Evolutionary conservation across 352 stramenopile species (phyloP), one percentile per base, ranked within the genome.

Genomic region (Globisporangium viniferum): DNA sequence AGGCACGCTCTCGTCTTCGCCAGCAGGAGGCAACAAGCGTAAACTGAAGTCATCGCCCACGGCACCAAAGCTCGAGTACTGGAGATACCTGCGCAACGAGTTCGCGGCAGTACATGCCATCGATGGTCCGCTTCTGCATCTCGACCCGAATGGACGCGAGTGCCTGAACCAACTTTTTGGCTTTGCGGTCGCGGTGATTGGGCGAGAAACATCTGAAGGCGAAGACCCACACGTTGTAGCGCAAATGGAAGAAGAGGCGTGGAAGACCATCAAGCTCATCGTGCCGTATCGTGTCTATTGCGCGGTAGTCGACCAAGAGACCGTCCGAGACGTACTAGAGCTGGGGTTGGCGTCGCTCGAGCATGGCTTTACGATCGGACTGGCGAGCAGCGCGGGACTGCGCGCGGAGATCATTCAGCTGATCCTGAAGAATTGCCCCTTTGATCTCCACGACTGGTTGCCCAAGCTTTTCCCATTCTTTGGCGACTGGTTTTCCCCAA

Each of bases 101-200:
- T 79, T 93, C 39, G 82, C 80, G 39, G 78, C 75, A 58, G 75
- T 79, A 15, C 83, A 95, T 64, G 69, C 75, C 8, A 44, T 71
- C 14, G 79, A 80, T 15, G 80, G 77, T 1, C 84, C 82, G 8
- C 78, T 82, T 41, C 67, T 95, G 18, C 88, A 95, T 63, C 68
- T 94, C 54, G 88, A 95, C 51, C 70, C 77, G 14, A 95, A 93
- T 46, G 86, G 88, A 22, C 75, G 84, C 35, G 80, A 90, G 8
- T 88, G 76, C 55, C 64, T 94, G 5, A 59, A 68, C 10, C 75
- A 90, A 59, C 69, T 93, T 5, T 86, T 91, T 27, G 64, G 64
- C 4, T 95, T 93, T 58, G 73, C 81, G 0, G 67, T 79, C 15
- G 65, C 65, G 0, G 73, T 93, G 15, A 79, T 93, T 18, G 75